A percentile compares a stretch with the other conserved stretches of the same genome.
Conservation (phyloP, 2,329 filamentous ascomycete genomes). For the Cercospora janseana region DNA sequence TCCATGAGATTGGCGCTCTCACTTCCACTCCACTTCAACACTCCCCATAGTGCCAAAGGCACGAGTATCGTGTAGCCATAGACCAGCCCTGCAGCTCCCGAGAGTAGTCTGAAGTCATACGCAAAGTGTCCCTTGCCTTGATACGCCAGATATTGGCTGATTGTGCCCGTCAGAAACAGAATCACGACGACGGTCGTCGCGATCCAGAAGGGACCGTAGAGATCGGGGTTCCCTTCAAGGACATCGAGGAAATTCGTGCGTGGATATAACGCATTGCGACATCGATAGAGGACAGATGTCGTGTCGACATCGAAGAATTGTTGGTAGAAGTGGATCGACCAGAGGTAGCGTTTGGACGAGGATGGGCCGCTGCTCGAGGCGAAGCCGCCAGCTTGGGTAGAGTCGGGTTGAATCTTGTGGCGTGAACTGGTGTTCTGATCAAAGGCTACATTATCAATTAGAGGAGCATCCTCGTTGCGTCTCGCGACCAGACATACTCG, state of each 20-base stretch:
- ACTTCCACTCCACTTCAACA: conserved; percentile 91
- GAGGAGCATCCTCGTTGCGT: background rate
- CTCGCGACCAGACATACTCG: conserved; percentile 53
- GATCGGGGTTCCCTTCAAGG: conserved; percentile 90
- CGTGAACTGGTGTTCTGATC: conserved; percentile 40
- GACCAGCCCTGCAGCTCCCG: conserved; percentile 84
- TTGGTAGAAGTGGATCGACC: conserved; percentile 89
- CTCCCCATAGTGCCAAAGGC: conserved; percentile 79
- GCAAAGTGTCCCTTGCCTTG: conserved; percentile 69
- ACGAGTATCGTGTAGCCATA: conserved; percentile 90
- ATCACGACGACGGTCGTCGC: conserved; percentile 96
- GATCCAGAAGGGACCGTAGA: conserved; percentile 98
- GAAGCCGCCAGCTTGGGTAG: conserved; percentile 29
- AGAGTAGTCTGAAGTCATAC: conserved; percentile 88
- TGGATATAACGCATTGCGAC: conserved; percentile 84
- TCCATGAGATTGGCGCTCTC: conserved; percentile 91
- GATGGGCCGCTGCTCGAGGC: conserved; percentile 29
- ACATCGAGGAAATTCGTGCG: conserved; percentile 95
- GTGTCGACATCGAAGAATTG: conserved; percentile 99
- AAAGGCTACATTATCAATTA: conserved; percentile 29
- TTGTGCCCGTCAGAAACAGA: conserved; percentile 90
- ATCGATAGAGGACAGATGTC: conserved; percentile 79
- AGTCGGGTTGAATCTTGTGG: conserved; percentile 50
- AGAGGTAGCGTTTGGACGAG: conserved; percentile 75
- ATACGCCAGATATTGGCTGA: conserved; percentile 80